Evolutionary conservation across 2,329 filamentous ascomycete genomes (phyloP), one percentile per base, ranked within the genome.

Genomic region (Penicillium sp.): DNA sequence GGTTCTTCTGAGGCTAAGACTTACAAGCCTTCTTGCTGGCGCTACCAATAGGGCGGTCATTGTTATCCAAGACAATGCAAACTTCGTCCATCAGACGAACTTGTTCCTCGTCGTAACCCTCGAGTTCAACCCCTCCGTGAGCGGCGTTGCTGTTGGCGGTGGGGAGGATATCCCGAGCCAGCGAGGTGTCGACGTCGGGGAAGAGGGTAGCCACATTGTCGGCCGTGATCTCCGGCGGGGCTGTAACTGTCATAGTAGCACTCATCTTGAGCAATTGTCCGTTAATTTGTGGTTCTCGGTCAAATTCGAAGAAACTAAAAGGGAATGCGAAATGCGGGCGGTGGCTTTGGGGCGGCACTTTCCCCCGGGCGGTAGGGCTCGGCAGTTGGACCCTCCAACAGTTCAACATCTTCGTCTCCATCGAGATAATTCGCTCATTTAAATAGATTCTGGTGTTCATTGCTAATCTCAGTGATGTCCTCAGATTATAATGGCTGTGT

Each of bases 81-180:
- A 96, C 88, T 78, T 97, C 94, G 67, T 99, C 92, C 94, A 99
- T 99, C 66, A 99, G 77, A 45, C 92, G 87, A 66, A 96, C 96
- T 78, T 99, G 94, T 79, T 97, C 92, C 72, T 89, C 92, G 78
- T 97, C 92, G 77, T 97, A 95, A 46, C 92, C 94, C 50, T 87
- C 87, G 40, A 97, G 81, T 52, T 90, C 90, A 46, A 83, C 81
- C 57, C 76, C 76, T 63, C 86, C 86, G 67, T 68, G 63, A n/a
- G 70, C 68, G 51, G 69, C 68, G 42, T 51, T 60, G 52, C 54
- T 63, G 45, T 50, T 66, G 43, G 54, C 60, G 38, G 79, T 83
- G 54, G 72, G 74, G 55, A 75, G 69, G 54, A 79, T 64, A 57
- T 76, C 71, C 46, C 77, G 76, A 46, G 82, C 82, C 45, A 86